These are phyloP conservation scores for Friedmanniomyces simplex DNA, from an alignment of 495 filamentous ascomycete species.

Conservation along the genomic window DNA sequence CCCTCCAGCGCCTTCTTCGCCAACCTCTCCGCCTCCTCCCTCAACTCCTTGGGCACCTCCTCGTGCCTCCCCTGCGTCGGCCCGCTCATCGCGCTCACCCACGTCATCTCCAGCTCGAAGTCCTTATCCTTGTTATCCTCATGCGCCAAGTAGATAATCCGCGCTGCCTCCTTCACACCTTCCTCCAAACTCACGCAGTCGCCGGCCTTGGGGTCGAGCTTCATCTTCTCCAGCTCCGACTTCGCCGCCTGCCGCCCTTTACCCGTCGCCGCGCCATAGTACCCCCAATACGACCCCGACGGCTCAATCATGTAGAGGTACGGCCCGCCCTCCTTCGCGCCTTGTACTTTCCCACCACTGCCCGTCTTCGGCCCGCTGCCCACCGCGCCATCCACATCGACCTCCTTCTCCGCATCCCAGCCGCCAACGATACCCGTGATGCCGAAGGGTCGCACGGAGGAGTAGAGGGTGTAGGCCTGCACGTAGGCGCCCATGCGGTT, in stretches of 20 bases:
- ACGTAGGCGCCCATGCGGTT: slow-evolving; percentile 88
- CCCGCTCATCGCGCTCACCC: slow-evolving; percentile 72
- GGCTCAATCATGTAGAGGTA: slow-evolving; percentile 98
- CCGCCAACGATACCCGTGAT: slow-evolving; percentile 90
- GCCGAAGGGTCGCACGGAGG: slow-evolving; percentile 88
- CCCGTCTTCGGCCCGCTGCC: slow-evolving; percentile 66
- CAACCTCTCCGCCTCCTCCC: slow-evolving; percentile 75
- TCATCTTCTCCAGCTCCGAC: slow-evolving; percentile 93
- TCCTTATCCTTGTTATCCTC: slow-evolving; percentile 98
- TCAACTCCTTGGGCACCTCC: slow-evolving; percentile 78
- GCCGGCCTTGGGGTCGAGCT: slow-evolving; percentile 57
- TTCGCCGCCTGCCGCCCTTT: slow-evolving; percentile 95
- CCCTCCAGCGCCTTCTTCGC: slow-evolving; percentile 36
- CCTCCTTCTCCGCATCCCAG: slow-evolving; percentile 75
- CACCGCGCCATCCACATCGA: slow-evolving; percentile 76
- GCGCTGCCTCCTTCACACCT: slow-evolving; percentile 89
- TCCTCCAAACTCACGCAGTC: slow-evolving; percentile 59
- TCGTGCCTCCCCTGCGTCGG: slow-evolving; percentile 86
- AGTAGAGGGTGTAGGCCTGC: slow-evolving; percentile 95
- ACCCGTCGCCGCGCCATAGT: slow-evolving; percentile 93
- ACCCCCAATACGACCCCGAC: slow-evolving; percentile 94
- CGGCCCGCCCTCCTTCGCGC: slow-evolving; percentile 72
- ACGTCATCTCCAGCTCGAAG: slow-evolving; percentile 98
- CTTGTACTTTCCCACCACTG: slow-evolving; percentile 66
- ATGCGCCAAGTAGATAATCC: slow-evolving; percentile 93